Percentiles rank a stretch among this genome's conserved stretches.
phyloP scores from a whole-genome alignment of 768 basidiomycete genomes.

The Austroboletus festivus region DNA sequence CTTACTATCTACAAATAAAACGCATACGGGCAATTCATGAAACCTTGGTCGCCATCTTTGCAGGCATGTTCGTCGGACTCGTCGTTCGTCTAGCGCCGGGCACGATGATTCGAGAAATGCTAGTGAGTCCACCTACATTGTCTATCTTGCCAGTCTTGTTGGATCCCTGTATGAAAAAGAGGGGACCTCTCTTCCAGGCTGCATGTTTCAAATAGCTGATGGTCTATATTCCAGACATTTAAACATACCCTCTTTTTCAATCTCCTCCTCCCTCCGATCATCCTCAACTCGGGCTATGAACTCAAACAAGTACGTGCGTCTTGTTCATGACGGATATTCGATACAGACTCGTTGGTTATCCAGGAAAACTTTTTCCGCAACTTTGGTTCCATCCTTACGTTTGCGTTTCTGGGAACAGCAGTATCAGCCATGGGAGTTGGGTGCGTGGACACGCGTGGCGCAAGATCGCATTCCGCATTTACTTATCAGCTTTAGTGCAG shows the following conservation, averaged over 20 bases:
- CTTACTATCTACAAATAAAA: slow-evolving; percentile 97
- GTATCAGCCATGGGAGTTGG: slow-evolving; percentile 95
- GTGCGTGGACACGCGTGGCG: slow-evolving; percentile 53
- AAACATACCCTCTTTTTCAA: slow-evolving; percentile 98
- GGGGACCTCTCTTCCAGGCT: neutral
- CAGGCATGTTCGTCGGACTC: slow-evolving; percentile 94
- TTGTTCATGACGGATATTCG: neutral
- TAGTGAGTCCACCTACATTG: slow-evolving; percentile 59
- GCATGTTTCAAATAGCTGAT: slow-evolving; percentile 8
- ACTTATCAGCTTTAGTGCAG: slow-evolving; percentile 60
- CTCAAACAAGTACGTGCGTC: slow-evolving; percentile 75
- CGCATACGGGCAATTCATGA: slow-evolving; percentile 94
- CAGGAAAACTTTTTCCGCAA: slow-evolving; percentile 99
- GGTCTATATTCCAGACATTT: slow-evolving; percentile 63
- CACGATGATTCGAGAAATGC: slow-evolving; percentile 94
- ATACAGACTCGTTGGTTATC: neutral
- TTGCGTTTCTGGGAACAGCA: slow-evolving; percentile 93
- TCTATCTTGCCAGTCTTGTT: neutral
- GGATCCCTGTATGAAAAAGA: neutral
- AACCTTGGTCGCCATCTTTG: slow-evolving; percentile 91
- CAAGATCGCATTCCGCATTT: slow-evolving; percentile 2
- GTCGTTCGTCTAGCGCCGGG: slow-evolving; percentile 88
- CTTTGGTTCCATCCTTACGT: slow-evolving; percentile 92
- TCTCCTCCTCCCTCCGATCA: slow-evolving; percentile 95
- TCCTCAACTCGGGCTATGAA: slow-evolving; percentile 96